Percentiles rank a stretch among this genome's conserved stretches.
Conservation (phyloP, 2,329 filamentous ascomycete species). For the Cordyceps sp. region DNA sequence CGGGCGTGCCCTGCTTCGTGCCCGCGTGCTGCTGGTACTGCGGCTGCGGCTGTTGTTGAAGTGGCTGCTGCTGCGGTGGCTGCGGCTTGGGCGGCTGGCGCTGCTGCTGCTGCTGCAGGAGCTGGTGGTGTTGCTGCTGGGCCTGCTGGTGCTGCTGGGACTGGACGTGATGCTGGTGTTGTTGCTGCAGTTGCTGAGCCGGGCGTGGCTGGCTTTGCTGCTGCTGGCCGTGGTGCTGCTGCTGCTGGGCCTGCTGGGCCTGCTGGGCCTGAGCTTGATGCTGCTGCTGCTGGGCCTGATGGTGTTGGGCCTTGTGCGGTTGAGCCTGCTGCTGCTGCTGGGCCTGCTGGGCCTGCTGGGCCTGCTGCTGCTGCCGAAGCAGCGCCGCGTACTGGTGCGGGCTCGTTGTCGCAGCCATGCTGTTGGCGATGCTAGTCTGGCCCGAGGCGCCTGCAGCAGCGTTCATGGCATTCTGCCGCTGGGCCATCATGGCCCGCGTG, state of each 20-base stretch:
- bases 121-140: constrained; percentile 4
- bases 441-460: constrained; percentile 32
- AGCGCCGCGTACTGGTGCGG: constrained; percentile 44
- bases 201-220: constrained; percentile 6
- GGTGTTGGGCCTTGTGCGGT: constrained; percentile 5
- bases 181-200: constrained; percentile 3
- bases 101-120: constrained; percentile 3
- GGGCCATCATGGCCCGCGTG: constrained; percentile 28
- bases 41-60: constrained; percentile 5
- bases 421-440: constrained; percentile 30
- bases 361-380: constrained; percentile 38
- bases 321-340: constrained; percentile 11
- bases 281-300: constrained; percentile 9
- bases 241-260: constrained; percentile 2
- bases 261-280: constrained; percentile 10
- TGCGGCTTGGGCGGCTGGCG: no score
- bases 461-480: constrained; percentile 36
- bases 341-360: constrained; percentile 22
- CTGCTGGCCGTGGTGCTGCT: constrained; percentile 4
- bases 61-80: constrained; percentile 4
- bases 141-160: constrained; percentile 13
- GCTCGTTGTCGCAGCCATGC: constrained; percentile 29
- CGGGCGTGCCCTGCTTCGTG: not conserved
- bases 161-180: constrained; percentile 2
- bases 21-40: constrained; percentile 5